Base-by-base conservation (phyloP, 2,329 filamentous ascomycete species). In the Aureobasidium lini region DNA sequence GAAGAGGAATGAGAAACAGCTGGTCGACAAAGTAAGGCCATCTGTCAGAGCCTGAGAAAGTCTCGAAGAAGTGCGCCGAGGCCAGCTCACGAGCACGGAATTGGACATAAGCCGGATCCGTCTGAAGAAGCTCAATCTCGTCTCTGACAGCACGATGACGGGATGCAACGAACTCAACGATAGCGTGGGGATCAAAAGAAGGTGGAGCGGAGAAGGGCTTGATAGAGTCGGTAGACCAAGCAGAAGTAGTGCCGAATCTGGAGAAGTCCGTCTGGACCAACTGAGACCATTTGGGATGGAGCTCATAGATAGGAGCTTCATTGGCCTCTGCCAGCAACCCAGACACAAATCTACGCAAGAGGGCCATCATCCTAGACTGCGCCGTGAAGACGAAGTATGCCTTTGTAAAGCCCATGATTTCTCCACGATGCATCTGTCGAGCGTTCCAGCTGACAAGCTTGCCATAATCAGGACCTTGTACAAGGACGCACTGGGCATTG, bases 341-440 rank as follows among this genome's bases (percentile, higher is more conserved):
- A 23, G n/a, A 23, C 6, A 46, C 42, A 29, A 11, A 46, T 8
- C 28, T 34, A 34, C 49, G 32, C 7, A 53, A 34, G 34, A 53
- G 23, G 18, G 10, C 18, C 32, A 53, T 39, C 49, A 53, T 39
- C 32, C 23, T 53, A 4, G 23, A 7, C 11, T 53, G 49, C 5
- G 49, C 49, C 6, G 32, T 42, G 23, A 53, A n/a, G 16, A 53
- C 52, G n/a, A 59, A 23, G 16, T 56, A 28, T 32, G 59, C 59
- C 34, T 37, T 44, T n/a, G 61, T 59, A 39, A 48, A 62, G 7
- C 62, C 61, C 6, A 62, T 50, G n/a, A 60, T 61, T 9, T 60
- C 44, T 28, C 46, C 57, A 6, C 57, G 42, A 39, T 64, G 62
- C 6, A 61, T 61, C 43, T 23, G 29, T 8, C 43, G 44, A 11